Evolutionary conservation across 2,329 filamentous ascomycete genomes (phyloP).

Genomic region (Colletotrichum eleusines): DNA sequence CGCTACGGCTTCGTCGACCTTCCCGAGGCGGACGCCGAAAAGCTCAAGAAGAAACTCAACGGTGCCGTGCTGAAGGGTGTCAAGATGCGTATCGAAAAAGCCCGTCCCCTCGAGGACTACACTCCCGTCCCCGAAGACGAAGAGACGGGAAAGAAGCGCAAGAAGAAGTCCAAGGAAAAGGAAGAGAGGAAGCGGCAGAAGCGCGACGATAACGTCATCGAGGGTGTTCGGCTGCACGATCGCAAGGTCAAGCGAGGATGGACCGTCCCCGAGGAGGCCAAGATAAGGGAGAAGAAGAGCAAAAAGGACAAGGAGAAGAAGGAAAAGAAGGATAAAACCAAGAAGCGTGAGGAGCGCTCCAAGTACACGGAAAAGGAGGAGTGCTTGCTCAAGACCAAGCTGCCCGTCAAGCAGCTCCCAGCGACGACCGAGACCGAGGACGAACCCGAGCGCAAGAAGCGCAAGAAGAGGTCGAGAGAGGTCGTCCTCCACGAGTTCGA

Average conservation of each 20-base stretch:
- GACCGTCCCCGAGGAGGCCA: conserved; percentile 74
- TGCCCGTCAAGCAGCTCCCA: conserved; percentile 60
- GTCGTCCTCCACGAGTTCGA: conserved; percentile 89
- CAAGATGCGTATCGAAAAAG: conserved; percentile 88
- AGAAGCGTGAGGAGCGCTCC: conserved; percentile 72
- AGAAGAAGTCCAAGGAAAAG: conserved; percentile 53
- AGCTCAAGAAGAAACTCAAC: conserved; percentile 90
- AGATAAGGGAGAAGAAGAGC: conserved; percentile 60
- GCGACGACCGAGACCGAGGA: conserved; percentile 55
- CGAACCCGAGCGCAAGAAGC: conserved; percentile 64
- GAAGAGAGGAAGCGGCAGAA: conserved; percentile 62
- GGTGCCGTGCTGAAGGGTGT: conserved; percentile 85
- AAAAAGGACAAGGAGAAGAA: conserved; percentile 60
- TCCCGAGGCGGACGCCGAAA: conserved; percentile 85
- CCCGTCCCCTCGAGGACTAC: conserved; percentile 71
- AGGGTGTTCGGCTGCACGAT: conserved; percentile 78
- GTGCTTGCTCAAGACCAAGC: conserved; percentile 84
- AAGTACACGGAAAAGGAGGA: conserved; percentile 86
- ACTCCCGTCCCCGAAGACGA: conserved; percentile 52
- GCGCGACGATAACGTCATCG: conserved; percentile 62
- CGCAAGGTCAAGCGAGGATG: conserved; percentile 90
- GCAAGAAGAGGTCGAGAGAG: conserved; percentile 71
- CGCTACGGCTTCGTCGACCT: conserved; percentile 92
- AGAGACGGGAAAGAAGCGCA: conserved; percentile 55
- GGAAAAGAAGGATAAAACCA: conserved; percentile 64